Evolutionary conservation across 176 grass and related monocot species (phyloP), one percentile per base, ranked within the genome.

Genomic region (Echinochloa phyllopogon): DNA sequence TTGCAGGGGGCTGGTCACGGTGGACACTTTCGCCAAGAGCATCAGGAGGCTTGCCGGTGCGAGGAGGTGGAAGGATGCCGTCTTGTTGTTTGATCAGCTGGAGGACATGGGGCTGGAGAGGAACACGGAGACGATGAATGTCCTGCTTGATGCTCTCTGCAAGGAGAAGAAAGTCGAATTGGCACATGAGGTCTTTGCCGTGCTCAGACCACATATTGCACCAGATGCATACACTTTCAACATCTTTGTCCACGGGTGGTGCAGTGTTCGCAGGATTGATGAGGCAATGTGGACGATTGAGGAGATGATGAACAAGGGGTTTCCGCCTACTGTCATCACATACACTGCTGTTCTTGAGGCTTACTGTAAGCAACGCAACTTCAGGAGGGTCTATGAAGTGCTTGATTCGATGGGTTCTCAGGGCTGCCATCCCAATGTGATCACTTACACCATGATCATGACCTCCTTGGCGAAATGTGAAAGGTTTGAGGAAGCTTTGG

Each of bases 181-280:
- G 79, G 95, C 95, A 25, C 90, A 66, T 3, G 91, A 93, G 79
- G 80, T 78, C 49, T 88, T 91, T 86, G 17, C 73, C 0, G 79
- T 86, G 73, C 83, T 98, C 70, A 98, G 83, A 81, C 39, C 85
- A 4, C 69, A 86, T 75, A 89, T 98, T n/a, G 21, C 50, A 9
- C 81, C 95, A 39, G 72, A 94, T 86, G 86, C 86, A 20, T 91
- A 91, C 72, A 97, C 90, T 23, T 97, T 89, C 58, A 97, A 97
- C 71, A 97, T 97, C 77, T 93, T 94, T 15, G 78, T 97, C 62
- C 92, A 94, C 79, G 95, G 95, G 8, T 97, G 95, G 95, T 97
- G 92, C 84, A 94, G 82, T 44, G 69, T 75, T 2, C 44, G 58
- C 9, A 97, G 58, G 56, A 89, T 93, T 17, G 90, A 94, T 33